These are phyloP conservation scores for Aspergillus asperescens DNA, from an alignment of 495 filamentous ascomycete species.

Conservation along the genomic window DNA sequence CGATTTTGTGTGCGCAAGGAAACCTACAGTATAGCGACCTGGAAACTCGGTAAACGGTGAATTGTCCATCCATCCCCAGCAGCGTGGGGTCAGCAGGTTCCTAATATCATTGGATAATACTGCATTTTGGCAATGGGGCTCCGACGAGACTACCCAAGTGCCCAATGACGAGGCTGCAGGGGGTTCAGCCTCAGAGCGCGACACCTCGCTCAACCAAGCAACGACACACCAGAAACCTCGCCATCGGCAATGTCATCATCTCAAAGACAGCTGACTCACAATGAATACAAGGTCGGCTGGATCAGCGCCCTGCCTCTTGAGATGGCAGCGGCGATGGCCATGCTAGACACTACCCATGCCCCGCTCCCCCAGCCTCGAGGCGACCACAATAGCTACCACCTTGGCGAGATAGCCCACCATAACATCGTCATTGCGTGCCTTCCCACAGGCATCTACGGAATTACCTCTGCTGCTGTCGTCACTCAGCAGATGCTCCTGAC, in stretches of 20 bases:
- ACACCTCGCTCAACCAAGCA: neutral
- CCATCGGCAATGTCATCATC: neutral
- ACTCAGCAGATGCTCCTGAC: neutral
- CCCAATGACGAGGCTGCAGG: neutral
- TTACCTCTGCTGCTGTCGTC: neutral
- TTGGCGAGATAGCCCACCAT: constrained; percentile 27
- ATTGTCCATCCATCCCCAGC: no score
- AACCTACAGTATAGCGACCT: no score
- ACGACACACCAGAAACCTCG: neutral
- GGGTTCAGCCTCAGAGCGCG: neutral
- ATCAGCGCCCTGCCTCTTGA: constrained; percentile 7
- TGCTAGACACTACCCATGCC: constrained; percentile 1
- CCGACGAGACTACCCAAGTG: no score
- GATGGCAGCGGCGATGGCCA: constrained; percentile 1
- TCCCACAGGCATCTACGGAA: constrained; percentile 2
- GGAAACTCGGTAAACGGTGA: no score
- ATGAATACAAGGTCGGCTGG: neutral
- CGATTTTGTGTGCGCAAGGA: no score
- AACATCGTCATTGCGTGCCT: constrained; percentile 35
- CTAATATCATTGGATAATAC: no score
- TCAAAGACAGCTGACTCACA: neutral
- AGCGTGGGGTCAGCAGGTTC: no score
- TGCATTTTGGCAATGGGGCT: no score
- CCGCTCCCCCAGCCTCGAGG: neutral
- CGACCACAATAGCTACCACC: constrained; percentile 25